Conservation (phyloP, 495 filamentous ascomycete genomes). For the Penicillium odoratum region DNA sequence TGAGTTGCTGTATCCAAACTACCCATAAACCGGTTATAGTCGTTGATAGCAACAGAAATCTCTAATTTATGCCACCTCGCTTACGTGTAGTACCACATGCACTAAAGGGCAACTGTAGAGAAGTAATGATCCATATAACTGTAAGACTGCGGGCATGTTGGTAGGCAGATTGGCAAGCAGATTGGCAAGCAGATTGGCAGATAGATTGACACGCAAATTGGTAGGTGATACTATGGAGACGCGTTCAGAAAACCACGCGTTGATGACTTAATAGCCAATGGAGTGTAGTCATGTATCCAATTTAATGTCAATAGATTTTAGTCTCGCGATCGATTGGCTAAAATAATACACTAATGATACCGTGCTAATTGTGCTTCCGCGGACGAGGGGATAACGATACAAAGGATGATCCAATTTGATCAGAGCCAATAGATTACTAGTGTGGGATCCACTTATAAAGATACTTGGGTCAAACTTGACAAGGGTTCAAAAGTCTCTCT, state of each 20-base stretch:
- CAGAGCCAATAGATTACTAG: too few species aligned
- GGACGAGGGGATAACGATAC: conserved; percentile 7
- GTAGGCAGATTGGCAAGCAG: too few species aligned
- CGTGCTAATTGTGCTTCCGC: conserved; percentile 8
- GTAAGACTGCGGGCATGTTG: too few species aligned
- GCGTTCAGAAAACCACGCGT: conserved; percentile 1
- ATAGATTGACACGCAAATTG: not conserved
- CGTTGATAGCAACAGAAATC: too few species aligned
- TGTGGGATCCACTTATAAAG: too few species aligned
- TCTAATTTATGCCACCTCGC: not conserved
- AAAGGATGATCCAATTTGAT: too few species aligned
- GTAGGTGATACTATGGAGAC: not conserved
- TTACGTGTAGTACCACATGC: not conserved
- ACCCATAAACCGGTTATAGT: too few species aligned
- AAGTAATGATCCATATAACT: too few species aligned
- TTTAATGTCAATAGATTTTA: conserved; percentile 2
- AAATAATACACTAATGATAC: conserved; percentile 11
- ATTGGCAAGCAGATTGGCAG: too few species aligned
- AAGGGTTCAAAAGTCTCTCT: too few species aligned
- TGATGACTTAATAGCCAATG: conserved; percentile 8
- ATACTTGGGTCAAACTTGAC: too few species aligned
- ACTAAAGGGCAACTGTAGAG: not conserved
- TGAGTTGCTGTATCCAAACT: too few species aligned
- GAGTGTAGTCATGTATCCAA: conserved; percentile 7
- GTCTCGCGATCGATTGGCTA: conserved; percentile 5